phyloP scores from a whole-genome alignment of 176 grass and related monocot genomes.

The Puccinellia tenuiflora region DNA sequence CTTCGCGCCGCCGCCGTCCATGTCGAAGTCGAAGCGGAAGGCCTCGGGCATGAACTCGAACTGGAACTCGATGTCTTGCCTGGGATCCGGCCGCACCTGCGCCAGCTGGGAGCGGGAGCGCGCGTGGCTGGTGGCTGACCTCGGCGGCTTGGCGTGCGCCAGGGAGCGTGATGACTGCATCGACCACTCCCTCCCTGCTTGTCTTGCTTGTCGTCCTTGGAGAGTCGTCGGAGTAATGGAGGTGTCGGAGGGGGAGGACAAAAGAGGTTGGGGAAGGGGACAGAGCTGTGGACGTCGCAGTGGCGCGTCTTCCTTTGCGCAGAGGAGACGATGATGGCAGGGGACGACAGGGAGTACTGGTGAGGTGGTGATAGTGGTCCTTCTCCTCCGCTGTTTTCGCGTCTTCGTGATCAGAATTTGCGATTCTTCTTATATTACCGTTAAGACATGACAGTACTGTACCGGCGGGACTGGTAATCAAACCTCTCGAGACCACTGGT shows the following conservation, averaged over 20 bases:
- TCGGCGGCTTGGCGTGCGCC: conserved; percentile 22
- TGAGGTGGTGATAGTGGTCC: not conserved
- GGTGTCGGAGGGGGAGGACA: conserved; percentile 25
- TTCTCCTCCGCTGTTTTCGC: not conserved
- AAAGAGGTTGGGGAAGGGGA: conserved; percentile 38
- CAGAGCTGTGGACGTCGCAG: conserved; percentile 10
- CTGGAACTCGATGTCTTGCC: conserved; percentile 32
- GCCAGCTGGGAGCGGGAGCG: conserved; percentile 26
- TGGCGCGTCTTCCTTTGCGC: not conserved
- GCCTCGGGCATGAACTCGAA: conserved; percentile 18
- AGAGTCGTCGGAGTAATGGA: conserved; percentile 6
- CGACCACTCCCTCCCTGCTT: not conserved
- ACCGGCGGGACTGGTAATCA: not conserved
- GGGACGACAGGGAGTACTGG: not conserved
- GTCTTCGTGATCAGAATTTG: conserved; percentile 5
- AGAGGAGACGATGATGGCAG: conserved; percentile 11
- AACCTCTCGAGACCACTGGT: not conserved
- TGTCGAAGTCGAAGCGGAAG: conserved; percentile 39
- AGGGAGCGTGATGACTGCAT: conserved; percentile 36
- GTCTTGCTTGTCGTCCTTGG: not conserved
- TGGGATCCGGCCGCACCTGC: not conserved
- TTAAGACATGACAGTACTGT: not conserved
- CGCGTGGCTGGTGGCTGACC: not conserved
- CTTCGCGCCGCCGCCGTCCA: not conserved
- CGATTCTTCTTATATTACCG: conserved; percentile 36